Base-by-base conservation (phyloP, 257 asterid species). In the Asclepias syriaca region DNA sequence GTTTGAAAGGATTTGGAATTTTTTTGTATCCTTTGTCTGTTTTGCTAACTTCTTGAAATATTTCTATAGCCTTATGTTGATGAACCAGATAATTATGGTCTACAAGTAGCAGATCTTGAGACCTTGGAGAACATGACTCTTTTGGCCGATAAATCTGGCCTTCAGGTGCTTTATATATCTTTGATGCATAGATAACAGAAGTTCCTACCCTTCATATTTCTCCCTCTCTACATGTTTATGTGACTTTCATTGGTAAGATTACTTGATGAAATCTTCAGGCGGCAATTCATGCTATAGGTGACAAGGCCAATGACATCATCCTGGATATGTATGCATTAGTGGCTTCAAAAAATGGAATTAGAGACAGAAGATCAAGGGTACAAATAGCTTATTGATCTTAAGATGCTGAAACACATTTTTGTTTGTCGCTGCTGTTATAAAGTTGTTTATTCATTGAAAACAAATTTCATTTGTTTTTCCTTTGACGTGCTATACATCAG, bases 211-310 rank as follows among this genome's bases (percentile, higher is more conserved):
- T 11, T 13, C 58, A 57, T 49, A 59, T 34, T 72, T 68, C 24
- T 21, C 34, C 46, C 46, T 34, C 46, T 24, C 27, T 59, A 40
- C 14, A 46, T 68, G 40, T 16, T 66, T 66, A 66, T 12, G 43
- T 24, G 16, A 48, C 48, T 21, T 45, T 70, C 50, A 37, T 69
- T 65, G 16, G 16, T 40, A 39, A 49, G 10, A 39, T 53, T 21
- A 1, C 29, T 53, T 75, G 58, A 74, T 70, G 71, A 56, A 72
- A 71, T 29, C 73, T 81, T 76, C 83, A 94, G 99, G 93, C 86
- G 51, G 90, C 97, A n/a, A 75, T 94, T 78, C 99, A 94, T 83
- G 99, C 97, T 67, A 91, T 94, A 76, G 99, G 99, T 69, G 97
- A 94, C 85, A 81, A 78, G 80, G 89, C 99, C 70, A 94, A 91